A percentile compares a stretch with the other conserved stretches of the same genome.
Conservation (phyloP, 2,329 filamentous ascomycete species). For the Colletotrichum euphorbiae region DNA sequence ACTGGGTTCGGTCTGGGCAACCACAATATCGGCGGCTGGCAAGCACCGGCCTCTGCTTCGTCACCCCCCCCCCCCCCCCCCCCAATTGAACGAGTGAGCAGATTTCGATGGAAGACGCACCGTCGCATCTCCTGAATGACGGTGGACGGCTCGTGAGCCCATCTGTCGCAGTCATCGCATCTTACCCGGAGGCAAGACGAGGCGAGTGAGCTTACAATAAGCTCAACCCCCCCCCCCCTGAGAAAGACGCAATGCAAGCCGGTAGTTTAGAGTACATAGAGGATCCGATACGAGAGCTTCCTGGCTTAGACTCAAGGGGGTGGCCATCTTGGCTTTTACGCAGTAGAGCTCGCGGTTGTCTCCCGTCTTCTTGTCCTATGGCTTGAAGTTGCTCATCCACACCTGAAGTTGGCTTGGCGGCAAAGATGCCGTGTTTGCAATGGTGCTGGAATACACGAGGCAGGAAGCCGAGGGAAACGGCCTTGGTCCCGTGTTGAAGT, state of each 20-base stretch:
- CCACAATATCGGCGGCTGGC: no score
- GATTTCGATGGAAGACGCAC: not conserved
- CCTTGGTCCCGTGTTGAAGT: not conserved
- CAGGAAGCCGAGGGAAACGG: slow-evolving; percentile 2
- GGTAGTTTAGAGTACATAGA: not conserved
- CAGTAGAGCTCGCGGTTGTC: not conserved
- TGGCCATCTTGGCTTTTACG: slow-evolving; percentile 12
- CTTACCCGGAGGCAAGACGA: not conserved
- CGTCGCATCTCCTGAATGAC: not conserved
- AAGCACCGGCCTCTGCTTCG: not conserved
- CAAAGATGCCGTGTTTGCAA: not conserved
- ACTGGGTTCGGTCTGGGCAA: no score
- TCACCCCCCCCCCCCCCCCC: no score
- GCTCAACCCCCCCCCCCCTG: slow-evolving; percentile 21
- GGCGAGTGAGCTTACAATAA: slow-evolving; percentile 1
- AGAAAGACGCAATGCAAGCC: not conserved
- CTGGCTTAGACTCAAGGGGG: not conserved
- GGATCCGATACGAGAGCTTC: slow-evolving; percentile 19
- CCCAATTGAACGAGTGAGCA: not conserved
- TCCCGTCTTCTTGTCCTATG: not conserved
- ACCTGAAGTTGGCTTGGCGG: slow-evolving; percentile 18
- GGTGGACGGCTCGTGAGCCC: not conserved
- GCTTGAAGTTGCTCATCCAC: not conserved
- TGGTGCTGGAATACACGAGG: not conserved
- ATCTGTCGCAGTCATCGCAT: not conserved